Conservation (phyloP, 2,329 filamentous ascomycete genomes). For the Trichophyton schoenleinii region DNA sequence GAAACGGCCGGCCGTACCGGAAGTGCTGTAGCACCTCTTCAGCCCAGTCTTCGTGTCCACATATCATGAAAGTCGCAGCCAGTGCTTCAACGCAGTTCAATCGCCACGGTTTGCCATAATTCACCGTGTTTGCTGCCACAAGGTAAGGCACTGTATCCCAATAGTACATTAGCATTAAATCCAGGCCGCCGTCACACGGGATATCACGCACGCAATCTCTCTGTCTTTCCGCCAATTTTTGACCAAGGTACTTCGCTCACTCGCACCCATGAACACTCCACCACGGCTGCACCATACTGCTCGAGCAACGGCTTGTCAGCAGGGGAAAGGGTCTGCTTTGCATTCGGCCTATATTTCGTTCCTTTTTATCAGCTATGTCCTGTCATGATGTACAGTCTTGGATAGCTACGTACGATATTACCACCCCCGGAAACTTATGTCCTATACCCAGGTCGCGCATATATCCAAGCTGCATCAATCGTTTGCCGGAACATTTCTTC, state of each 20-base stretch:
- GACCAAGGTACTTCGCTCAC: constrained; percentile 83
- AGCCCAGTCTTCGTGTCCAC: constrained; percentile 83
- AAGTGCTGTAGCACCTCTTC: constrained; percentile 71
- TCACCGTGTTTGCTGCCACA: constrained; percentile 90
- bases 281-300: constrained; percentile 82
- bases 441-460: constrained; percentile 90
- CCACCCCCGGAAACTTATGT: constrained; percentile 80
- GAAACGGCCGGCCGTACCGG: constrained; percentile 73
- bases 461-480: constrained; percentile 77
- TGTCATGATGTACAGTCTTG: not conserved
- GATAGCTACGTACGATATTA: constrained; percentile 53
- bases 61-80: constrained; percentile 85
- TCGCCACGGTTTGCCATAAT: constrained; percentile 91
- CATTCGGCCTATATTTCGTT: constrained; percentile 53
- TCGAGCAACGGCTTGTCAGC: constrained; percentile 72
- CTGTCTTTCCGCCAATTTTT: constrained; percentile 85
- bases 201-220: constrained; percentile 49
- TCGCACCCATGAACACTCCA: constrained; percentile 94
- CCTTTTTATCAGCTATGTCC: constrained; percentile 2
- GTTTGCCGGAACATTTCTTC: constrained; percentile 91
- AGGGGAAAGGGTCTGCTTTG: constrained; percentile 69
- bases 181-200: not conserved
- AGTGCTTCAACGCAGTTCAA: constrained; percentile 93
- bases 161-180: not conserved
- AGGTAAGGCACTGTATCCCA: constrained; percentile 62